Conservation (phyloP, 2,329 filamentous ascomycete genomes). For the Sclerotinia subarctica region DNA sequence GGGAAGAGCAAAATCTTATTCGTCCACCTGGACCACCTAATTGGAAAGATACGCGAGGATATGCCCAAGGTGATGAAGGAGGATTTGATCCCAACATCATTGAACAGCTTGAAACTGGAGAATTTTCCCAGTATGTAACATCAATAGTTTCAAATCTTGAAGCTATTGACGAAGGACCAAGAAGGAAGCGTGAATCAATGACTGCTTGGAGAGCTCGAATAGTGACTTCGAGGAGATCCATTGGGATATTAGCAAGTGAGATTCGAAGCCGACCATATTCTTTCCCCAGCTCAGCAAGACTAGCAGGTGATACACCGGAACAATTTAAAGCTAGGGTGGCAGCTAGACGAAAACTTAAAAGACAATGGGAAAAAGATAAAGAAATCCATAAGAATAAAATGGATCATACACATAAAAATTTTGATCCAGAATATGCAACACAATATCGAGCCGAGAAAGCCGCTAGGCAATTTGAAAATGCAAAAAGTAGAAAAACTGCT, state of each 20-base stretch:
- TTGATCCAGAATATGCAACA: not conserved
- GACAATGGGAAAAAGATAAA: conserved; percentile 7
- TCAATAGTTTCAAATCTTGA: not conserved
- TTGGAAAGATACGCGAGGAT: not conserved
- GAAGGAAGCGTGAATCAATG: not conserved
- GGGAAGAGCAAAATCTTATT: not conserved
- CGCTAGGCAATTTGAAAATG: not conserved
- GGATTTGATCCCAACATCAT: not conserved
- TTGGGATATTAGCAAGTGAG: not conserved
- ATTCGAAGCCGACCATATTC: not conserved
- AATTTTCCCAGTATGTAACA: not conserved
- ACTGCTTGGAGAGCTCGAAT: not conserved
- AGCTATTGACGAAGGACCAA: not conserved
- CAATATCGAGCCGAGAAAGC: conserved; percentile 10
- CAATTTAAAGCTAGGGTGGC: not conserved
- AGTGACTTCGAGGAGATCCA: not conserved
- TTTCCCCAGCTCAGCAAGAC: not conserved
- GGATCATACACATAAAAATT: not conserved
- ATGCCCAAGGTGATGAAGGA: not conserved
- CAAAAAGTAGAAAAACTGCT: not conserved
- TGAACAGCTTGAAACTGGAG: not conserved
- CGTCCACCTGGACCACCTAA: not conserved
- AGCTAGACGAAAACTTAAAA: not conserved
- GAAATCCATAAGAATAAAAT: conserved; percentile 3
- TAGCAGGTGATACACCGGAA: not conserved